phyloP scores from a whole-genome alignment of 2,329 filamentous ascomycete species.

The Claviceps cyperi region DNA sequence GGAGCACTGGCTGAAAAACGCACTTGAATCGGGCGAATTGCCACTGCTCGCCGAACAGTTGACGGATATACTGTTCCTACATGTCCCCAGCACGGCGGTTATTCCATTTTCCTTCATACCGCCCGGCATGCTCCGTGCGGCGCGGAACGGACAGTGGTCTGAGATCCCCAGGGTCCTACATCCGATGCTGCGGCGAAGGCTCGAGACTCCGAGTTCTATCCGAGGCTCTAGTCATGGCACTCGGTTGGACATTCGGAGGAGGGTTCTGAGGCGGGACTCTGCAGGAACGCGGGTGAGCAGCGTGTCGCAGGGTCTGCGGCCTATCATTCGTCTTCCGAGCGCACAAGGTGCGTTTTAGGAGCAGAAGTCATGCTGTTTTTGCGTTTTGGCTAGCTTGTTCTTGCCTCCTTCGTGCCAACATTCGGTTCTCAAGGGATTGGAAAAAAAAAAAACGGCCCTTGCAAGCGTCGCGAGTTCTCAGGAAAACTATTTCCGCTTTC shows the following conservation, averaged over 20 bases:
- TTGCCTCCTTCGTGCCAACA: no score
- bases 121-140: constrained; percentile 36
- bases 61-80: constrained; percentile 20
- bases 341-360: constrained; percentile 5
- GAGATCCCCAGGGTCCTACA: constrained; percentile 43
- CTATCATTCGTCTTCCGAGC: constrained; percentile 6
- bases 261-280: no score
- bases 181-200: constrained; percentile 32
- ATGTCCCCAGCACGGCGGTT: constrained; percentile 11
- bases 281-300: not conserved
- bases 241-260: not conserved
- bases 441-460: not conserved
- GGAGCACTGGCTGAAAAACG: constrained; percentile 63
- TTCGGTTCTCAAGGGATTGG: not conserved
- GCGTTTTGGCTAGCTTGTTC: no score
- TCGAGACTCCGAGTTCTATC: constrained; percentile 23
- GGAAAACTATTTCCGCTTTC: no score
- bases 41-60: constrained; percentile 31
- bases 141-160: constrained; percentile 41
- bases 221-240: not conserved
- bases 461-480: no score
- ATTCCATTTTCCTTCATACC: constrained; percentile 29
- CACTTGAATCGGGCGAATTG: constrained; percentile 43
- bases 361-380: not conserved
- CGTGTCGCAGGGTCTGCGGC: not conserved